Base-by-base conservation (phyloP, 2,329 filamentous ascomycete species). In the Exserohilum turcica region DNA sequence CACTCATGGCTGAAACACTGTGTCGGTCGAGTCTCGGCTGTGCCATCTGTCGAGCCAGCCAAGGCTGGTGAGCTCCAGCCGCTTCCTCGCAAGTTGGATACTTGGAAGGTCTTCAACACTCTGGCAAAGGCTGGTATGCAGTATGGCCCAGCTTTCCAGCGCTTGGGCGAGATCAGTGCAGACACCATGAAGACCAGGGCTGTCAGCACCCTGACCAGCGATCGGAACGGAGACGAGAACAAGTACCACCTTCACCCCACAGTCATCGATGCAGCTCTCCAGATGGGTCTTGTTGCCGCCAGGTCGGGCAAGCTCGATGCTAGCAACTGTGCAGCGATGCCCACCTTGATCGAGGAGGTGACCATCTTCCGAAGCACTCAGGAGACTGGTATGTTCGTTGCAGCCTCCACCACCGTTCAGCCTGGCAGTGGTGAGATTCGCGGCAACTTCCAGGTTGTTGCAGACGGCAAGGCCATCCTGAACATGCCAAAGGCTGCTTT, bases 1-100 rank as follows among this genome's bases (percentile, higher is more conserved):
- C 28, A 44, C 16, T 31, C 8, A 3, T 71, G 67, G 67, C 45
- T 37, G 6, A 63, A 64, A 29, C 66, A 70, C 47, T 62, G 52
- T 45, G 21, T n/a, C 15, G 48, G 33, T 2, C 54, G 57, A 7
- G 37, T 63, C 3, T 21, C 16, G 3, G 36, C 36, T 12, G 33
- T 36, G 7, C 33, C 33, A 18, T 36, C 33, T 19, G 33, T 16
- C 7, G 16, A 16, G 15, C 33, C 33, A 36, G 16, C 15, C 15
- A 15, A 19, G 8, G 33, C 33, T 18, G 15, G 16, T 10, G 33
- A 36, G 7, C n/a, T 36, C 15, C 9, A 36, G 33, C 18, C 33
- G 8, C 33, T 36, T 36, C 33, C 33, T 36, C 33, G 33, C 6
- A 36, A 36, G 16, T 36, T 36, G 33, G 33, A 36, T 6, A 36